Evolutionary conservation across 257 asterid genomes (phyloP).

Genomic region (Penstemon eatonii): DNA sequence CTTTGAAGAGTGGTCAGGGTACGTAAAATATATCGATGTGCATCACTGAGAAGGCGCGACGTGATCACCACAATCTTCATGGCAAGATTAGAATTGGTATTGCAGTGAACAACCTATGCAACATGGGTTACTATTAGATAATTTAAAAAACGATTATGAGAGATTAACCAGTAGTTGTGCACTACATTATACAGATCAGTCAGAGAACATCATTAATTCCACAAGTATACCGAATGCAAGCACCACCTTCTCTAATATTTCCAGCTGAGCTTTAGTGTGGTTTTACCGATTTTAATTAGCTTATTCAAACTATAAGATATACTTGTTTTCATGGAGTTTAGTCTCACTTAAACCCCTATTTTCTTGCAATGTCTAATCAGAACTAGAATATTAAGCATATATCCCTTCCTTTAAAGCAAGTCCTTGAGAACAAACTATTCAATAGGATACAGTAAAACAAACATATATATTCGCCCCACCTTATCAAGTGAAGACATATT

Average conservation of each 20-base stretch:
- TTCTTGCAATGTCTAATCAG: no score
- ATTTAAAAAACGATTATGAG: not conserved
- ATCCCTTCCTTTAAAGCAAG: not conserved
- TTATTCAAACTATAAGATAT: no score
- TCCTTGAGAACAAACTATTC: slow-evolving; percentile 13
- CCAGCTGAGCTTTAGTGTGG: slow-evolving; percentile 5
- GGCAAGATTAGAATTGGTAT: slow-evolving; percentile 47
- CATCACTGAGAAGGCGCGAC: slow-evolving; percentile 83
- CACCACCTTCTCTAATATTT: not conserved
- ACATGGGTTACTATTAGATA: slow-evolving; percentile 25
- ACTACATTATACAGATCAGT: not conserved
- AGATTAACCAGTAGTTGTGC: not conserved
- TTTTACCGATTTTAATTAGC: not conserved
- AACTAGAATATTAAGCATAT: no score
- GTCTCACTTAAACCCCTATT: not conserved
- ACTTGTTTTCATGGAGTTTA: not conserved
- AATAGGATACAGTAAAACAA: slow-evolving; percentile 7
- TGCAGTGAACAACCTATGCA: slow-evolving; percentile 66
- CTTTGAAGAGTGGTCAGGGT: slow-evolving; percentile 67
- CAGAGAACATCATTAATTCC: slow-evolving; percentile 1
- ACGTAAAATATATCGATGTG: slow-evolving; percentile 83
- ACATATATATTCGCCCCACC: slow-evolving; percentile 37
- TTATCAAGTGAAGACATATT: slow-evolving; percentile 68
- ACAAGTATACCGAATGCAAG: not conserved
- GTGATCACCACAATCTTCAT: slow-evolving; percentile 78